These are phyloP conservation scores for Candida lessepsii DNA, from an alignment of 805 yeast species.

Conservation along the genomic window DNA sequence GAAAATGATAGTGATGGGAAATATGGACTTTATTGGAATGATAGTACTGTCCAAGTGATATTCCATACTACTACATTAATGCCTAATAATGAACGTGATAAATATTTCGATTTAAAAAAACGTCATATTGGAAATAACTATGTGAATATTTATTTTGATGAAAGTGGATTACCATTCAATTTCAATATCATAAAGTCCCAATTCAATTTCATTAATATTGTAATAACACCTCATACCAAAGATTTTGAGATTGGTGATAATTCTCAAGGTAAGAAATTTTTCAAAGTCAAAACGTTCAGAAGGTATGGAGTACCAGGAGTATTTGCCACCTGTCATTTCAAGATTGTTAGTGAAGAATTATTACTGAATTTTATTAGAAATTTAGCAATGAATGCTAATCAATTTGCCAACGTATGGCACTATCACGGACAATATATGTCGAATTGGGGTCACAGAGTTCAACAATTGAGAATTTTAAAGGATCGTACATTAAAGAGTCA, in stretches of 20 bases:
- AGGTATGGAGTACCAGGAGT: slow-evolving; percentile 73
- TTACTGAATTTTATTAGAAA: slow-evolving; percentile 67
- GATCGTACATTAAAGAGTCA: slow-evolving; percentile 28
- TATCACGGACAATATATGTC: slow-evolving; percentile 37
- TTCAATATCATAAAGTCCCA: slow-evolving; percentile 73
- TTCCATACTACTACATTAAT: slow-evolving; percentile 82
- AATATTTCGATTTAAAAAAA: slow-evolving; percentile 56
- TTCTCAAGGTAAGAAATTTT: slow-evolving; percentile 30
- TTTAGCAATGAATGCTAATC: slow-evolving; percentile 61
- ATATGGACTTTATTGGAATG: slow-evolving; percentile 69
- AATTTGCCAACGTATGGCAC: slow-evolving; percentile 77
- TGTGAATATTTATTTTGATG: slow-evolving; percentile 80
- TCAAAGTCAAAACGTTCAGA: slow-evolving; percentile 62
- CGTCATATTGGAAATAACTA: slow-evolving; percentile 85
- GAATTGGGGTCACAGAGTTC: slow-evolving; percentile 68
- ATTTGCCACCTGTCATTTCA: slow-evolving; percentile 73
- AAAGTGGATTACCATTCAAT: slow-evolving; percentile 61
- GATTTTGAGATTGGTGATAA: slow-evolving; percentile 10
- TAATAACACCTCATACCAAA: slow-evolving; percentile 60
- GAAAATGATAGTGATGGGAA: slow-evolving; percentile 72
- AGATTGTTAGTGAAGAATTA: slow-evolving; percentile 59
- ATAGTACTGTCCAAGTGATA: slow-evolving; percentile 66
- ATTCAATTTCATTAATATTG: slow-evolving; percentile 80
- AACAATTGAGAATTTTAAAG: slow-evolving; percentile 45
- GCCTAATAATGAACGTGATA: slow-evolving; percentile 54